phyloP scores from a whole-genome alignment of 257 asterid genomes.

The Ajuga chamaepitys region DNA sequence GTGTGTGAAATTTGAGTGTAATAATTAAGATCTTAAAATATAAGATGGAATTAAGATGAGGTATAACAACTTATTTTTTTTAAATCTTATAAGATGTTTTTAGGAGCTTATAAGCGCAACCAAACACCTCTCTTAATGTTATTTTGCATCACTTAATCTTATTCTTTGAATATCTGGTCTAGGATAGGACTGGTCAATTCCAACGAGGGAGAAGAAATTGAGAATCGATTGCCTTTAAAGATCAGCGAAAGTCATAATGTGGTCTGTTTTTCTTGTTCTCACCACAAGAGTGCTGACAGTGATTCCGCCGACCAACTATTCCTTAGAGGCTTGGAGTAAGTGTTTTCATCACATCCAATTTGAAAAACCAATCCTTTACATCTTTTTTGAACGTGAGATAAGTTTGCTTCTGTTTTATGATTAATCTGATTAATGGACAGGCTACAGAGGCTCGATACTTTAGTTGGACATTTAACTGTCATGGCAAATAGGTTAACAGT shows the following conservation, averaged over 20 bases:
- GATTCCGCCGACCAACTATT: conserved; percentile 17
- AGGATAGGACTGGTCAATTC: conserved; percentile 28
- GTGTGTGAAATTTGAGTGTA: no score
- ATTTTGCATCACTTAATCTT: conserved; percentile 8
- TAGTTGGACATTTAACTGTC: conserved; percentile 5
- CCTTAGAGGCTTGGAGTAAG: conserved; percentile 33
- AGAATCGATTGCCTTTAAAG: conserved; percentile 17
- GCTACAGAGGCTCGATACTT: conserved; percentile 20
- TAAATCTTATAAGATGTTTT: no score
- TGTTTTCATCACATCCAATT: not conserved
- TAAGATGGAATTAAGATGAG: no score
- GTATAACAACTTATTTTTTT: no score
- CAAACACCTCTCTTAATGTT: not conserved
- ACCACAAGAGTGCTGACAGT: conserved; percentile 9
- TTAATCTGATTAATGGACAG: not conserved
- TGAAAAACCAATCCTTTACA: not conserved
- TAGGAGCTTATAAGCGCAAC: no score
- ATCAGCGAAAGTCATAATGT: conserved; percentile 9
- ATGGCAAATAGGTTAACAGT: conserved; percentile 6
- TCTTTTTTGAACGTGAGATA: not conserved
- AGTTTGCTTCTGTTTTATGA: not conserved
- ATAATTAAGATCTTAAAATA: no score
- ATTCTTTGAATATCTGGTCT: conserved; percentile 11
- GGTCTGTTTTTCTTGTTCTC: not conserved
- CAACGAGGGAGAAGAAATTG: conserved; percentile 20